Evolutionary conservation across 2,329 filamentous ascomycete genomes (phyloP).

Genomic region (Ophiostoma australiae): DNA sequence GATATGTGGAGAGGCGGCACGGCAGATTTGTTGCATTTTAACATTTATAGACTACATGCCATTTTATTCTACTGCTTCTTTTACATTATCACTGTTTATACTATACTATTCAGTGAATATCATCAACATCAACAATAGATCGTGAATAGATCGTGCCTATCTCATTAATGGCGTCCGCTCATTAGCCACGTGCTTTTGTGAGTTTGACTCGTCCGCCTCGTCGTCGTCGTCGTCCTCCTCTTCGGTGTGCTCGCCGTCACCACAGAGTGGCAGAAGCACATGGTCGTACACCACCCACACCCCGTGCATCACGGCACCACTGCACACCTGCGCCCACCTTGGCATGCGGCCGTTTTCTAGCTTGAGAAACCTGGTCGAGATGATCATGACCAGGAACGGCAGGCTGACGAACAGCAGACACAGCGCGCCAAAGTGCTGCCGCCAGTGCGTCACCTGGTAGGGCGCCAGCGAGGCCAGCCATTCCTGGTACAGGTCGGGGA

Average conservation of each 20-base stretch:
- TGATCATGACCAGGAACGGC: constrained; percentile 49
- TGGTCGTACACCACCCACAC: constrained; percentile 45
- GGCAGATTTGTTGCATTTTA: neutral
- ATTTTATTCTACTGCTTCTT: neutral
- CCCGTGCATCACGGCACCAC: constrained; percentile 48
- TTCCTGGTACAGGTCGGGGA: constrained; percentile 70
- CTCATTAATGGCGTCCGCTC: neutral
- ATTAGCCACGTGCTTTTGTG: neutral
- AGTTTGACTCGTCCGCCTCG: neutral
- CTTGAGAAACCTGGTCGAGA: neutral
- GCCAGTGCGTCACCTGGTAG: constrained; percentile 62
- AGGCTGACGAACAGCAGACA: constrained; percentile 55
- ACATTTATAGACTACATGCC: neutral
- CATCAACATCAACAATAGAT: neutral
- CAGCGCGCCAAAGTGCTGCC: constrained; percentile 60
- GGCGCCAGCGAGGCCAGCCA: constrained; percentile 66
- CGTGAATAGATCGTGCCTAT: neutral
- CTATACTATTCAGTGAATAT: no score
- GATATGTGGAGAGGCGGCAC: neutral
- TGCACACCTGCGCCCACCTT: constrained; percentile 55
- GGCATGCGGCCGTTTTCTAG: constrained; percentile 45
- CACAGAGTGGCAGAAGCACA: constrained; percentile 60
- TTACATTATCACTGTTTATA: no score
- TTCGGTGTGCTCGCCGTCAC: constrained; percentile 66
- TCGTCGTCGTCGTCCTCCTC: neutral